phyloP scores from a whole-genome alignment of 176 grass and related monocot genomes.

The Phoenix dactylifera region DNA sequence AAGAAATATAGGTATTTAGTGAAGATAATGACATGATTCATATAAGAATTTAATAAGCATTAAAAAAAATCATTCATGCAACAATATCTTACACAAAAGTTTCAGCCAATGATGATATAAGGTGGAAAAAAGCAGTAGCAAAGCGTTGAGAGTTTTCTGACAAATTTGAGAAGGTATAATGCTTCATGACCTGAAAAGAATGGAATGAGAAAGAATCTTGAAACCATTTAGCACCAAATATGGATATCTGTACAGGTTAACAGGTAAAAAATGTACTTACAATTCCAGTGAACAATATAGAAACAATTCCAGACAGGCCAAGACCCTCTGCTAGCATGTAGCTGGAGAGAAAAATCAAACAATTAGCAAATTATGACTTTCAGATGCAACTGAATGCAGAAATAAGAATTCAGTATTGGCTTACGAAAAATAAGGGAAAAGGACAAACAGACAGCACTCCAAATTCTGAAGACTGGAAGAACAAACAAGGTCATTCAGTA shows the following conservation, averaged over 20 bases:
- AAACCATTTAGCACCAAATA: conserved; percentile 15
- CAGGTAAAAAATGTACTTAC: conserved; percentile 34
- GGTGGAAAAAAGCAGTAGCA: conserved; percentile 85
- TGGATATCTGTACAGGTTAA: conserved; percentile 8
- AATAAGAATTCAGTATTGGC: conserved; percentile 23
- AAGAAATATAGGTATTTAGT: too few species aligned
- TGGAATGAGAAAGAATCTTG: conserved; percentile 1
- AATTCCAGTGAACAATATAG: conserved; percentile 97
- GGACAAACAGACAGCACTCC: conserved; percentile 98
- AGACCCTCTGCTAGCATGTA: conserved; percentile 99
- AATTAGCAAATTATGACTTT: conserved; percentile 11
- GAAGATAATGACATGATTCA: too few species aligned
- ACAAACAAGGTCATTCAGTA: conserved; percentile 17
- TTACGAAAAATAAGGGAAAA: conserved; percentile 99
- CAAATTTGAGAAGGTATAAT: conserved; percentile 91
- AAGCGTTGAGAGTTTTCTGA: conserved; percentile 93
- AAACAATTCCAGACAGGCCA: conserved; percentile 96
- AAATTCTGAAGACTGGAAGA: conserved; percentile 83
- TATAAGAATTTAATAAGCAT: too few species aligned
- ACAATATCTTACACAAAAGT: conserved; percentile 89
- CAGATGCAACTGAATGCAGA: background rate
- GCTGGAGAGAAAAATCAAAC: conserved; percentile 36
- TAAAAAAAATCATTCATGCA: background rate
- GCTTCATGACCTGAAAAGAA: conserved; percentile 90
- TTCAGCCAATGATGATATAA: conserved; percentile 93